Conservation (phyloP, 2,329 filamentous ascomycete species). For the Aspergillus cejpii region DNA sequence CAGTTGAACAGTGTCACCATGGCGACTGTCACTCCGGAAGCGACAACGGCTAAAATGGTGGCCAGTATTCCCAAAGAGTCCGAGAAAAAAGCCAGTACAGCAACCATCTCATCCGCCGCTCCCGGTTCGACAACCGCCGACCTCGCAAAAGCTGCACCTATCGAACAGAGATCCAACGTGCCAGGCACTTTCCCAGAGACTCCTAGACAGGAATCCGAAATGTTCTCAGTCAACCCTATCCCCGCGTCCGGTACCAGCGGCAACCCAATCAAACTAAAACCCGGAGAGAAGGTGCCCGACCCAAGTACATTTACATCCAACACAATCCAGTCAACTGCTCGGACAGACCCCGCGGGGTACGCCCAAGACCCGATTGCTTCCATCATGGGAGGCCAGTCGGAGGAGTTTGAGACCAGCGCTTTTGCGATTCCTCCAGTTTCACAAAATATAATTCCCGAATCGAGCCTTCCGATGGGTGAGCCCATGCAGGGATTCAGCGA, state of each 20-base stretch:
- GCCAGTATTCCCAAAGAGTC: conserved; percentile 30
- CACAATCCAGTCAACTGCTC: conserved; percentile 60
- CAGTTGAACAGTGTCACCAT: conserved; percentile 25
- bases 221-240: conserved; percentile 50
- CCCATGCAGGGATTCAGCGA: conserved; percentile 40
- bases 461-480: conserved; percentile 63
- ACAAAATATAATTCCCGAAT: conserved; percentile 70
- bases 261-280: conserved; percentile 72
- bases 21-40: conserved; percentile 62
- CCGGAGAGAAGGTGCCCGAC: conserved; percentile 75
- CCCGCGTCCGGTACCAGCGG: conserved; percentile 54
- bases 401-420: conserved; percentile 35
- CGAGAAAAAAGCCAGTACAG: conserved; percentile 23
- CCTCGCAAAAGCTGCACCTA: conserved; percentile 60
- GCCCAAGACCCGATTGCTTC: conserved; percentile 59
- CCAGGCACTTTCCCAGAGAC: conserved; percentile 70
- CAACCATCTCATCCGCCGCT: conserved; percentile 58
- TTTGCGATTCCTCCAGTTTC: conserved; percentile 52
- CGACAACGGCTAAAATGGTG: conserved; percentile 58
- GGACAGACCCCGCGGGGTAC: conserved; percentile 76
- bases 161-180: conserved; percentile 48
- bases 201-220: conserved; percentile 48
- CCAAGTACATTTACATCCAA: conserved; percentile 57
- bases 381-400: conserved; percentile 34
- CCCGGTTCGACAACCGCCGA: conserved; percentile 64